phyloP scores from a whole-genome alignment of 1,284 basidiomycete species.

The Papiliotrema fonsecae region DNA sequence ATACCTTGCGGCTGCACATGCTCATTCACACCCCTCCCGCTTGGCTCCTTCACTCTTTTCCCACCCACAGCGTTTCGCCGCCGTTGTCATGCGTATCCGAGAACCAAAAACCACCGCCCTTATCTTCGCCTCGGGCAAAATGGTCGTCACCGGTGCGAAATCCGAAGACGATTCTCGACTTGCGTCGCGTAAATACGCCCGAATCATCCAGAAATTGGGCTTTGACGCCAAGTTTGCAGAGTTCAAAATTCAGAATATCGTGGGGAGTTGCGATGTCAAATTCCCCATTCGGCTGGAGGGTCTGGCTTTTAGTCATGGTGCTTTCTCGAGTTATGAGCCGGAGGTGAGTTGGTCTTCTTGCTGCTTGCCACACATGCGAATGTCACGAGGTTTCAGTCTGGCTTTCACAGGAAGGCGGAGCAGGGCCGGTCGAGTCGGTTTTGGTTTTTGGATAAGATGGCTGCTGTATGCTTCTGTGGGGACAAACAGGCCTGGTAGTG shows the following conservation, averaged over 20 bases:
- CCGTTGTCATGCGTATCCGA: conserved; percentile 99
- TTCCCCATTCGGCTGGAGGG: conserved; percentile 99
- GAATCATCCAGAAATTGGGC: conserved; percentile 98
- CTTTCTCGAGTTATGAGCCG: conserved; percentile 96
- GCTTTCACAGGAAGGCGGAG: too few relatives aligned
- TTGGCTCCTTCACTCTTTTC: too few relatives aligned
- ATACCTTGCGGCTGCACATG: too few relatives aligned
- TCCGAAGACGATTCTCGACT: conserved; percentile 96
- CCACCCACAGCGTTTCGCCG: conserved; percentile 99
- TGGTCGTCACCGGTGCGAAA: conserved; percentile 99
- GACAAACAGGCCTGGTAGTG: too few relatives aligned
- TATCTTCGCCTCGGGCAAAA: conserved; percentile 99
- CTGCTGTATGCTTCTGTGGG: too few relatives aligned
- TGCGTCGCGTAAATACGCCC: conserved; percentile 97
- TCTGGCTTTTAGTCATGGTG: conserved; percentile 94
- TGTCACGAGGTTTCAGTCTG: too few relatives aligned
- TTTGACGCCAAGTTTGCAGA: conserved; percentile 99
- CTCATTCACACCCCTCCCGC: too few relatives aligned
- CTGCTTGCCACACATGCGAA: too few relatives aligned
- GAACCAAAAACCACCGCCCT: conserved; percentile 99
- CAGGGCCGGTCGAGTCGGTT: too few relatives aligned
- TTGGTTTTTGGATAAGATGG: too few relatives aligned
- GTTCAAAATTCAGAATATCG: conserved; percentile 99
- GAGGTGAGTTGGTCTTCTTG: conserved; percentile 71
- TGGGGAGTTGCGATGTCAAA: conserved; percentile 97